phyloP scores from a whole-genome alignment of 2,329 filamentous ascomycete species.

The Trichoderma sp. region DNA sequence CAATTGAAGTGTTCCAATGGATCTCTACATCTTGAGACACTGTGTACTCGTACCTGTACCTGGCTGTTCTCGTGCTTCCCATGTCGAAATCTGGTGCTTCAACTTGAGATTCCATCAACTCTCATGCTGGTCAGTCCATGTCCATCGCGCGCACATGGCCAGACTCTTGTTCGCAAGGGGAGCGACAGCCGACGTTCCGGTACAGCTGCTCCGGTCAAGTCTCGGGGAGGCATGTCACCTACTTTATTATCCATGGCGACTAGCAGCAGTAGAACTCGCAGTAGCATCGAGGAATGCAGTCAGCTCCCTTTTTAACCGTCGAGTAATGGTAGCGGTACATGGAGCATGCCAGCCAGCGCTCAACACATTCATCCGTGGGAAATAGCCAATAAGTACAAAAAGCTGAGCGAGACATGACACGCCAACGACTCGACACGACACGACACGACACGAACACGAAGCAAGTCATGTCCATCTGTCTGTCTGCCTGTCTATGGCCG shows the following conservation, averaged over 20 bases:
- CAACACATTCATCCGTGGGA: neutral
- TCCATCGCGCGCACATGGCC: neutral
- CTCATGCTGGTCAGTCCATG: neutral
- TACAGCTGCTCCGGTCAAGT: neutral
- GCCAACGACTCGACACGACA: neutral
- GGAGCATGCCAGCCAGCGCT: neutral
- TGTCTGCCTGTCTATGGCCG: neutral
- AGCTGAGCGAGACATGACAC: neutral
- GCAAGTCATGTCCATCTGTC: neutral
- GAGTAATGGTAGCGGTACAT: neutral
- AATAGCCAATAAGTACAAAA: neutral
- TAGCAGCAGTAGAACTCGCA: neutral
- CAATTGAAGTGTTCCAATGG: too few relatives aligned
- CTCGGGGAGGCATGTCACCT: neutral
- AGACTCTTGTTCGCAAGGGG: neutral
- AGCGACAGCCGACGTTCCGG: neutral
- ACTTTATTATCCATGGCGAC: neutral
- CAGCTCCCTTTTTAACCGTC: neutral
- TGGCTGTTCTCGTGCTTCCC: neutral
- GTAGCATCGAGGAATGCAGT: neutral
- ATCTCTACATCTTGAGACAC: neutral
- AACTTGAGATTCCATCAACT: neutral
- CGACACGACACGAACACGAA: neutral
- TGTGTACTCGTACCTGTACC: neutral
- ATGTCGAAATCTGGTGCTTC: neutral